Evolutionary conservation across 2,329 filamentous ascomycete genomes (phyloP).

Genomic region (Cladosporium sp.): DNA sequence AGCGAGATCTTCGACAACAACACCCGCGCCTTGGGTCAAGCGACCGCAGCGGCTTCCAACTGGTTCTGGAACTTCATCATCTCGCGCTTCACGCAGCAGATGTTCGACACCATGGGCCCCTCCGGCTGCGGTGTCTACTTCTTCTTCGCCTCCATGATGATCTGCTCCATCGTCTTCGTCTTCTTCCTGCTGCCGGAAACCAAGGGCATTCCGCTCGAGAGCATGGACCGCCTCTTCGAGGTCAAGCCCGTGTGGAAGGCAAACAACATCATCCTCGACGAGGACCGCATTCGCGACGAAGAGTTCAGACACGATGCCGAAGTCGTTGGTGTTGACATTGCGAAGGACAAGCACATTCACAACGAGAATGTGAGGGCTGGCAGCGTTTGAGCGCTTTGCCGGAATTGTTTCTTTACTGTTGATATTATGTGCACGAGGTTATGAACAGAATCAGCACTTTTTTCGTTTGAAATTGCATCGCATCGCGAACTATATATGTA

Average conservation of each 20-base stretch:
- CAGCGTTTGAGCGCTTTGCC: background rate
- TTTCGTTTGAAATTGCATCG: background rate
- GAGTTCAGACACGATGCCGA: slow-evolving; percentile 45
- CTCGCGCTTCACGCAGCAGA: slow-evolving; percentile 65
- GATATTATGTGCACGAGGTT: background rate
- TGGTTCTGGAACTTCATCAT: slow-evolving; percentile 75
- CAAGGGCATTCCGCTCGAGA: slow-evolving; percentile 48
- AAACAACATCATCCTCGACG: slow-evolving; percentile 41
- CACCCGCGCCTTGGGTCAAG: slow-evolving; percentile 68
- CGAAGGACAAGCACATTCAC: slow-evolving; percentile 40
- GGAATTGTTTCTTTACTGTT: background rate
- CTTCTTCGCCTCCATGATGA: slow-evolving; percentile 52
- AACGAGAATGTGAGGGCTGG: slow-evolving; percentile 26
- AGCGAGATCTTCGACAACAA: slow-evolving; percentile 72
- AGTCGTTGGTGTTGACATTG: slow-evolving; percentile 36
- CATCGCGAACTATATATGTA: background rate
- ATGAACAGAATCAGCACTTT: background rate
- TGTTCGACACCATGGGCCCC: slow-evolving; percentile 50
- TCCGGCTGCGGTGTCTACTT: slow-evolving; percentile 43
- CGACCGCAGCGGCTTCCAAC: slow-evolving; percentile 69
- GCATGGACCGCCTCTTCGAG: slow-evolving; percentile 50
- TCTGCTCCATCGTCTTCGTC: slow-evolving; percentile 46
- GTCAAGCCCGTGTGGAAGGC: slow-evolving; percentile 45
- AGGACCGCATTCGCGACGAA: slow-evolving; percentile 40
- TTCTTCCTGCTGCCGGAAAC: slow-evolving; percentile 46